A percentile compares a stretch with the other conserved stretches of the same genome.
Evolutionary conservation across 306 rosid genomes (phyloP).

Genomic region (Rosa multiflora): DNA sequence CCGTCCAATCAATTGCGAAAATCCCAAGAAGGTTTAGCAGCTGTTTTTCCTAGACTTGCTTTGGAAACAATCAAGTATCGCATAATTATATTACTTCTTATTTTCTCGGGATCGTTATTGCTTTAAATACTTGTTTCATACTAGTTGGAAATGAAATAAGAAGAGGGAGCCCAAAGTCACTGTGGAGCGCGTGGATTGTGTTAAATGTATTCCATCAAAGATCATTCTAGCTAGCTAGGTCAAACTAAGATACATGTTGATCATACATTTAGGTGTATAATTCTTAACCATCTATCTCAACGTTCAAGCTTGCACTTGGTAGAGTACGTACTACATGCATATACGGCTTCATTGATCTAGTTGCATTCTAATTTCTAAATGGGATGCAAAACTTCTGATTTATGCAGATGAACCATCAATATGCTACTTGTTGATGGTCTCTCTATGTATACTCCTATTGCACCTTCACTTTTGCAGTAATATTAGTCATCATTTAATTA

Average conservation of each 20-base stretch:
- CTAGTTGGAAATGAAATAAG: conserved; percentile 16
- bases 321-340: too few relatives aligned
- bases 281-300: background rate
- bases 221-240: background rate
- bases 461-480: too few relatives aligned
- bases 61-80: conserved; percentile 59
- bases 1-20: conserved; percentile 63
- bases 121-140: conserved; percentile 38
- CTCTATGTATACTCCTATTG: too few relatives aligned
- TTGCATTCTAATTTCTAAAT: background rate
- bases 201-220: background rate
- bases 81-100: conserved; percentile 29
- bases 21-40: conserved; percentile 65
- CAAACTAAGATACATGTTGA: background rate
- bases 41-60: conserved; percentile 68
- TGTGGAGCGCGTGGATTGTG: conserved; percentile 46
- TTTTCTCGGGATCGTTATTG: conserved; percentile 67
- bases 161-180: conserved; percentile 12
- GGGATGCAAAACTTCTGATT: background rate
- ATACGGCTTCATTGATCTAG: background rate
- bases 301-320: background rate
- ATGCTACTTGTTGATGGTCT: too few relatives aligned
- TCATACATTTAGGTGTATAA: background rate
- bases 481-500: too few relatives aligned
- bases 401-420: too few relatives aligned